These are phyloP conservation scores for Erysiphe pulchra DNA, from an alignment of 2,329 filamentous ascomycete genomes.

Conservation along the genomic window DNA sequence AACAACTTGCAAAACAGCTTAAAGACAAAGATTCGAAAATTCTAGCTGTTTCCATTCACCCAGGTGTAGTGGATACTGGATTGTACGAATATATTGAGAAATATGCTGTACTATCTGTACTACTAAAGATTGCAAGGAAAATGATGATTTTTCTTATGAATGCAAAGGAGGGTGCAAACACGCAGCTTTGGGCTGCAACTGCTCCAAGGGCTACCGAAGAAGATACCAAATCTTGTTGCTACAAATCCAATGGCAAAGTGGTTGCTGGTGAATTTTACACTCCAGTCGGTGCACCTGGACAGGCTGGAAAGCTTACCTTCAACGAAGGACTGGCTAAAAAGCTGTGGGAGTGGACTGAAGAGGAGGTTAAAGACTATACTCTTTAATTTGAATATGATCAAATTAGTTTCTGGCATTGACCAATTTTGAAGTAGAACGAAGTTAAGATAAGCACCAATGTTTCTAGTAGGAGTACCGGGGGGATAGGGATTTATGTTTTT, in stretches of 20 bases:
- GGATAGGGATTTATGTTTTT: too few relatives aligned
- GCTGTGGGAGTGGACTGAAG: slow-evolving; percentile 16
- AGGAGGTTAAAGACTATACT: slow-evolving; percentile 8
- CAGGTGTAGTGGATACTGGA: slow-evolving; percentile 15
- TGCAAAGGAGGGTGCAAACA: background rate
- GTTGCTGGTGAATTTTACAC: slow-evolving; percentile 16
- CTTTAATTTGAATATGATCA: background rate
- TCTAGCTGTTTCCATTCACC: slow-evolving; percentile 16
- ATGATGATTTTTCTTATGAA: background rate
- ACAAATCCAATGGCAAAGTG: slow-evolving; percentile 6
- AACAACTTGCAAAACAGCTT: slow-evolving; percentile 14
- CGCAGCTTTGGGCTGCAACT: slow-evolving; percentile 1
- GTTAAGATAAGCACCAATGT: too few relatives aligned
- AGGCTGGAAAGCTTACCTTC: slow-evolving; percentile 5
- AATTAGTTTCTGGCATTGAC: too few relatives aligned
- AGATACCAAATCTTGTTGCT: slow-evolving; percentile 16
- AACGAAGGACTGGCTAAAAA: slow-evolving; percentile 11
- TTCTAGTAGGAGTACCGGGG: too few relatives aligned
- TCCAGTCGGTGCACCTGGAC: slow-evolving; percentile 14
- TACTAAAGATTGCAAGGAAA: background rate
- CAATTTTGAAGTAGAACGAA: too few relatives aligned
- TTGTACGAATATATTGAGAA: background rate
- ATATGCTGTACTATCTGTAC: background rate
- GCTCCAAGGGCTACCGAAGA: slow-evolving; percentile 4
- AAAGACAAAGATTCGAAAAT: slow-evolving; percentile 14